Evolutionary conservation across 495 filamentous ascomycete species (phyloP), one percentile per base, ranked within the genome.

Genomic region (Neurospora cerealis): DNA sequence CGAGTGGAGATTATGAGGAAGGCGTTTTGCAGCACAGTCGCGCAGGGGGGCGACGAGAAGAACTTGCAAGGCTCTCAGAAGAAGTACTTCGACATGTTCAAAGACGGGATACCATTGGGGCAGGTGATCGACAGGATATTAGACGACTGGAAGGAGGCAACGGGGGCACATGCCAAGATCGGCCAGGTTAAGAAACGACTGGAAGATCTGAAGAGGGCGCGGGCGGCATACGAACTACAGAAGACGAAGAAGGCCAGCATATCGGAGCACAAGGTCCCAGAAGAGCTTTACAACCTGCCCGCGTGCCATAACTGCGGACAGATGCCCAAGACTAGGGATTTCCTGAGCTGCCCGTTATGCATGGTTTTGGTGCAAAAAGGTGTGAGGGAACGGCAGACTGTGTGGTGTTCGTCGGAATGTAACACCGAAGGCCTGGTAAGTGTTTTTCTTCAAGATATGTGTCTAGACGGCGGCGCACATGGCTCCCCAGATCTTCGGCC

Each of bases 341-440:
- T 83, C 71, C 72, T 80, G 41, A 75, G 79, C 71, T 86, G 85
- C 73, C 73, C 79, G 44, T 39, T 88, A 46, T 84, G 85, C 77
- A 72, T 83, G 74, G 77, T 84, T 73, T 76, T 84, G 7, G 70
- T 74, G 15, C 73, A 76, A 66, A 76, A 75, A 24, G 72, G 76
- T 13, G 70, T 83, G 36, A 72, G 74, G 48, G 72, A 78, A 9
- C 70, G 72, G 60, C 75, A 62, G 69, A 78, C 78, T 1, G 77
- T 85, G 40, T 88, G 83, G 73, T 88, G 86, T 78, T 85, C 82
- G 7, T 75, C 78, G 19, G 77, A 80, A 28, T 86, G 85, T 76
- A 77, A 81, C 32, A 73, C 81, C 34, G 76, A 82, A 40, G 81
- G 82, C 72, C 81, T 83, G 72, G 84, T 87, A 79, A 79, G 83